Percentiles rank a stretch among this genome's conserved stretches.
These are phyloP conservation scores for Apostasia ramifera DNA, from an alignment of 106 monocot species.

Conservation along the genomic window DNA sequence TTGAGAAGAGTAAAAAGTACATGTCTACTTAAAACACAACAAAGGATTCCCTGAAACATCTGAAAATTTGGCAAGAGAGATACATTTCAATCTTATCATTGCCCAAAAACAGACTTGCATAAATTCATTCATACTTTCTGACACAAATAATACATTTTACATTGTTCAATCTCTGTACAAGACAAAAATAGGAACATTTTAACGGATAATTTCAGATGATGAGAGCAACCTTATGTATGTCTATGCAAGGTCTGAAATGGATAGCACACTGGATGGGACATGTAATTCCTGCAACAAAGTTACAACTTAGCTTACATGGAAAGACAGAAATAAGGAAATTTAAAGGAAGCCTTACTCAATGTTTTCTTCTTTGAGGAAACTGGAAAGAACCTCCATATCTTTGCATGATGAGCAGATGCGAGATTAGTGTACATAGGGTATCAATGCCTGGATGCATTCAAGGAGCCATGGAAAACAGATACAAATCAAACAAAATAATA, in stretches of 20 bases:
- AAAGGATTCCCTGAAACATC: too few species aligned
- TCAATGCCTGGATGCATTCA: not conserved
- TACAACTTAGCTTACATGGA: not conserved
- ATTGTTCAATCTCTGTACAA: not conserved
- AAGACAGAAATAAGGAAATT: not conserved
- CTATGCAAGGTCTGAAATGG: constrained; percentile 42
- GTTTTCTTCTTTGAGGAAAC: not conserved
- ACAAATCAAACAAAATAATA: not conserved
- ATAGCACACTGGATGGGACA: constrained; percentile 23
- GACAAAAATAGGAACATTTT: not conserved
- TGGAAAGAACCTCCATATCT: not conserved
- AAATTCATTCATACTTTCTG: not conserved
- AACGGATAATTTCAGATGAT: not conserved
- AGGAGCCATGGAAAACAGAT: not conserved
- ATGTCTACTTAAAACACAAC: too few species aligned
- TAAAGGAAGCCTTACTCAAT: not conserved
- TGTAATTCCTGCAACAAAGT: not conserved
- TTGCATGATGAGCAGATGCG: not conserved
- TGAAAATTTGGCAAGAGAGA: not conserved
- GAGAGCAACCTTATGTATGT: constrained; percentile 45
- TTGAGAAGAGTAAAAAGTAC: too few species aligned
- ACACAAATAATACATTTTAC: not conserved
- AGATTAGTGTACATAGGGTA: not conserved
- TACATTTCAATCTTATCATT: not conserved
- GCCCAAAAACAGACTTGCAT: not conserved